phyloP scores from a whole-genome alignment of 768 basidiomycete genomes.

The Suillus plorans region DNA sequence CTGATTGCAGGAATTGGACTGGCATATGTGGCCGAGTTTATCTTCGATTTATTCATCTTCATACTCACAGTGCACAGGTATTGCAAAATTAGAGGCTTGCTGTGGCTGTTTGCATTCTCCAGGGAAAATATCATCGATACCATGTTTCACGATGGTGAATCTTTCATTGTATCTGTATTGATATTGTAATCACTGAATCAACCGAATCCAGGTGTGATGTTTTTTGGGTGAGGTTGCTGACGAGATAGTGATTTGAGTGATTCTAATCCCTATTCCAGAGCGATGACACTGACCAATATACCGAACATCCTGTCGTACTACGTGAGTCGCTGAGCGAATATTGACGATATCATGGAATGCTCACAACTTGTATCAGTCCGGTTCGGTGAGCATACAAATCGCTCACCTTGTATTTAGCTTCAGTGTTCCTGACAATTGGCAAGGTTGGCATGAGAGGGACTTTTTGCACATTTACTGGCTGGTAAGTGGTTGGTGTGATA shows the following conservation, averaged over 20 bases:
- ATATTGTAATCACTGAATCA: neutral
- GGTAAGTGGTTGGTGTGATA: slow-evolving; percentile 27
- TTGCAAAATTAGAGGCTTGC: slow-evolving; percentile 33
- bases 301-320: slow-evolving; percentile 46
- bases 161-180: neutral
- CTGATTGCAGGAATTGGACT: slow-evolving; percentile 25
- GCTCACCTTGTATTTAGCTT: neutral
- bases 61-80: slow-evolving; percentile 48
- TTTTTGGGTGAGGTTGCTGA: slow-evolving; percentile 46
- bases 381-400: slow-evolving; percentile 7
- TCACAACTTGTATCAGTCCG: slow-evolving; percentile 2
- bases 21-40: slow-evolving; percentile 52
- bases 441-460: slow-evolving; percentile 34
- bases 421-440: neutral
- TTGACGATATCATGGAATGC: neutral
- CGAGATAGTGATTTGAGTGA: neutral
- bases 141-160: slow-evolving; percentile 51
- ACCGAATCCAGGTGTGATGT: slow-evolving; percentile 44
- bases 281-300: slow-evolving; percentile 50
- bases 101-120: slow-evolving; percentile 17
- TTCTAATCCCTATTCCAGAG: neutral
- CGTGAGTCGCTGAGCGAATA: slow-evolving; percentile 19
- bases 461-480: slow-evolving; percentile 50
- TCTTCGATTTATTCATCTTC: slow-evolving; percentile 50
- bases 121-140: slow-evolving; percentile 39